Conservation (phyloP, 2,329 filamentous ascomycete genomes). For the Neonectria neomacrospora region DNA sequence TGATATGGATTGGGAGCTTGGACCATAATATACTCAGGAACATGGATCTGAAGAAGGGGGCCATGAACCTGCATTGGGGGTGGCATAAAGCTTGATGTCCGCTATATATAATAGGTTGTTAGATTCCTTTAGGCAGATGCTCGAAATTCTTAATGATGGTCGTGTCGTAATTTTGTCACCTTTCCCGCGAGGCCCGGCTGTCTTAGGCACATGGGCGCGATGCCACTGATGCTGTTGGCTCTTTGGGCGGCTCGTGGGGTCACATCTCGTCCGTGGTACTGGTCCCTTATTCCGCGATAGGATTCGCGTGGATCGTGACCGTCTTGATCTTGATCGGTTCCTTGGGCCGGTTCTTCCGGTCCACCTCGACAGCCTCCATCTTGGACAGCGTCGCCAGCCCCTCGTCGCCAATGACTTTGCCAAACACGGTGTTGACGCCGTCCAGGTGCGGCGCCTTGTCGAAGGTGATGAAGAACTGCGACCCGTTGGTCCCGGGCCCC, state of each 20-base stretch:
- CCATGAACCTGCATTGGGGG: slow-evolving; percentile 18
- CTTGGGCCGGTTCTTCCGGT: slow-evolving; percentile 81
- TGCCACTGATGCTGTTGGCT: slow-evolving; percentile 10
- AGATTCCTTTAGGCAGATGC: not conserved
- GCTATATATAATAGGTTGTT: not conserved
- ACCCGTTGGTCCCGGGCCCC: slow-evolving; percentile 77
- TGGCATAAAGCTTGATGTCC: not conserved
- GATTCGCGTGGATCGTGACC: slow-evolving; percentile 83
- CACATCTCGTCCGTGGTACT: slow-evolving; percentile 30
- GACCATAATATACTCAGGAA: slow-evolving; percentile 25
- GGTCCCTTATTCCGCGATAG: slow-evolving; percentile 71
- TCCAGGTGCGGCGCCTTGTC: slow-evolving; percentile 83
- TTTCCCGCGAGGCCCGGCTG: not conserved
- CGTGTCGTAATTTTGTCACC: not conserved
- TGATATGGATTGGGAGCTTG: slow-evolving; percentile 40
- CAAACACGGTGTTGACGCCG: slow-evolving; percentile 86
- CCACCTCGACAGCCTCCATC: slow-evolving; percentile 77
- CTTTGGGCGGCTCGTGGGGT: not conserved
- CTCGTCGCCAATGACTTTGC: slow-evolving; percentile 75
- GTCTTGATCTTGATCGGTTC: slow-evolving; percentile 73
- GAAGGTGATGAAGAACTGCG: slow-evolving; percentile 85
- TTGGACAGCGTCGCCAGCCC: slow-evolving; percentile 73
- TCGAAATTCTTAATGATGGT: not conserved
- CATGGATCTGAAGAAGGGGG: not conserved
- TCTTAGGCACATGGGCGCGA: not conserved